These are phyloP conservation scores for Boechera stricta DNA, from an alignment of 345 rosid species.

Conservation along the genomic window DNA sequence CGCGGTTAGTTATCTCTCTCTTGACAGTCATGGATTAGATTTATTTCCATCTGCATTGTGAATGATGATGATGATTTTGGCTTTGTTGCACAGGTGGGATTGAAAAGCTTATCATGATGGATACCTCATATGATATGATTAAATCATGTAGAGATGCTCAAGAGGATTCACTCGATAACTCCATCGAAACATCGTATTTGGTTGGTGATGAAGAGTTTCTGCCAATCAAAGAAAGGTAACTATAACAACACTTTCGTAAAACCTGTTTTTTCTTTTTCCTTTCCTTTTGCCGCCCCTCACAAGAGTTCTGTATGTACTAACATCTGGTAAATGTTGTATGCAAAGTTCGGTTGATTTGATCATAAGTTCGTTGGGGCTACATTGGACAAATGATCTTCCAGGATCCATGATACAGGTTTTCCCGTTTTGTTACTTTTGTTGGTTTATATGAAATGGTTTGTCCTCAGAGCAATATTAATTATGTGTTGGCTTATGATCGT, in stretches of 20 bases:
- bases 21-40: background rate
- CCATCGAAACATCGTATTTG: conserved; percentile 66
- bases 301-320: background rate
- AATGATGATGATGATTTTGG: conserved; percentile 3
- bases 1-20: conserved; percentile 65
- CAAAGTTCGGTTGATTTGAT: conserved; percentile 90
- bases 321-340: conserved; percentile 31
- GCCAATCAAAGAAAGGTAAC: conserved; percentile 83
- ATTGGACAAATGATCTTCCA: conserved; percentile 99
- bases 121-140: conserved; percentile 84
- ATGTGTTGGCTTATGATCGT: conserved; percentile 44
- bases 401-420: conserved; percentile 96
- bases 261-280: background rate
- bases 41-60: background rate
- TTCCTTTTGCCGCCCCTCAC: background rate
- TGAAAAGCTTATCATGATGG: conserved; percentile 93
- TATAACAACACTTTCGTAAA: background rate
- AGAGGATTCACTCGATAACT: conserved; percentile 43
- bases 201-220: conserved; percentile 96
- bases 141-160: conserved; percentile 65
- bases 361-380: conserved; percentile 92
- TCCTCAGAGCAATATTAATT: conserved; percentile 23
- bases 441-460: conserved; percentile 15
- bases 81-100: conserved; percentile 64
- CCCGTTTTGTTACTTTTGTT: background rate